Percentiles rank a stretch among this genome's conserved stretches.
Conservation (phyloP, 169 alveolate species). For the Cryptosporidium sp. region DNA sequence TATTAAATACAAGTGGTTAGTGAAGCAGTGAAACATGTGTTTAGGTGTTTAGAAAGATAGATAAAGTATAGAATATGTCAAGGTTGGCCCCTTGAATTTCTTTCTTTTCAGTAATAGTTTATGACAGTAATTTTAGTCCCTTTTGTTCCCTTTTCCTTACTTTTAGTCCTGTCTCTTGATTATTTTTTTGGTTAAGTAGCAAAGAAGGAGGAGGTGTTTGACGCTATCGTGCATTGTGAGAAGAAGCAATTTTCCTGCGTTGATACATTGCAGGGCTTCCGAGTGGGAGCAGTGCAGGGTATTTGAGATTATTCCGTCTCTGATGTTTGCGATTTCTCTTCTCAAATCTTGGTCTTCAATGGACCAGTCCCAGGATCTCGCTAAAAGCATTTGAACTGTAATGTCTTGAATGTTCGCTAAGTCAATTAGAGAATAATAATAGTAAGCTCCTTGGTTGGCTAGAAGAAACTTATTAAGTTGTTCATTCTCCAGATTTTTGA, state of each 20-base stretch:
- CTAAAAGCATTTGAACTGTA: constrained; percentile 56
- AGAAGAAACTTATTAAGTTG: constrained; percentile 29
- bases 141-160: neutral
- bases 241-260: constrained; percentile 28
- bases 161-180: constrained; percentile 55
- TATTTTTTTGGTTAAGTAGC: constrained; percentile 45
- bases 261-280: constrained; percentile 17
- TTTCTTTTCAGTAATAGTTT: no score
- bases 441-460: constrained; percentile 24
- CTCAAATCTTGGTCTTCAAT: constrained; percentile 60
- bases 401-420: constrained; percentile 35
- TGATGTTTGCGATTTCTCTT: constrained; percentile 20
- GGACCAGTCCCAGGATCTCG: constrained; percentile 71
- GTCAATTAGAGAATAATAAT: constrained; percentile 29
- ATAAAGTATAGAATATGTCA: no score
- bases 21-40: no score
- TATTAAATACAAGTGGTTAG: no score
- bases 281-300: neutral
- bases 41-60: no score
- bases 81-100: no score
- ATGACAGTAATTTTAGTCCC: no score
- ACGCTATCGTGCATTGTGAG: constrained; percentile 54
- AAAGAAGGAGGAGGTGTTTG: constrained; percentile 57
- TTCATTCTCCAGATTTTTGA: constrained; percentile 8
- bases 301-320: neutral